Base-by-base conservation (phyloP, 441 rosid species). In the Adansonia gregorii region DNA sequence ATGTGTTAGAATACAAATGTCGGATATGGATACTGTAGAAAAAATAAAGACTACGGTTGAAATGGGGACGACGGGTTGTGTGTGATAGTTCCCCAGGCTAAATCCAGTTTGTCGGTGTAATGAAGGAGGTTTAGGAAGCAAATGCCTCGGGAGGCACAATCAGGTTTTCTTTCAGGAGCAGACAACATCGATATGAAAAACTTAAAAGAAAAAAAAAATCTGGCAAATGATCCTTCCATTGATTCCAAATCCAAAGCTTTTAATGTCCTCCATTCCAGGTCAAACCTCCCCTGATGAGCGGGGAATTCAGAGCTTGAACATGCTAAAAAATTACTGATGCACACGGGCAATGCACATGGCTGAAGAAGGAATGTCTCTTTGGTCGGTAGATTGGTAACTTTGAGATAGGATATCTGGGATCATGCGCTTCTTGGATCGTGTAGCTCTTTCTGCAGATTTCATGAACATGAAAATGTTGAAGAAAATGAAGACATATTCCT, bases 391-490 rank as follows among this genome's bases (percentile, higher is more conserved):
- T 19, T 22, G 41, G 4, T 31, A 11, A 35, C 56, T 71, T 74
- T 55, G 27, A 64, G 46, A 70, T 41, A 72, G 79, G 76, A 81
- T 85, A 67, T 83, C 85, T 88, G 61, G 93, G 90, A 89, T 87
- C 88, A 45, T 80, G 88, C 2, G 87, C 83, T 89, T 73, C 89
- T 89, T 59, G 93, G 89, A 88, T 90, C 93, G 70, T 64, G 89
- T 10, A 58, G 56, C 68, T 52, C 1, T 52, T 17, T 31, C 35
- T 3, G 39, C 15, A 31, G 12, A 52, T 35, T n/a, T 63, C 61
- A 19, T 75, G 46, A 51, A 49, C 56, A 52, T 2, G 6, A 52
- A 2, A 31, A 64, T 64, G 68, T 35, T 35, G 20, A 35, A 64
- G 46, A 35, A 64, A 31, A 6, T 64, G 68, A 35, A 64, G 68